Evolutionary conservation across 805 yeast genomes (phyloP), one percentile per base, ranked within the genome.

Genomic region (Jamesozyma spencerorum): DNA sequence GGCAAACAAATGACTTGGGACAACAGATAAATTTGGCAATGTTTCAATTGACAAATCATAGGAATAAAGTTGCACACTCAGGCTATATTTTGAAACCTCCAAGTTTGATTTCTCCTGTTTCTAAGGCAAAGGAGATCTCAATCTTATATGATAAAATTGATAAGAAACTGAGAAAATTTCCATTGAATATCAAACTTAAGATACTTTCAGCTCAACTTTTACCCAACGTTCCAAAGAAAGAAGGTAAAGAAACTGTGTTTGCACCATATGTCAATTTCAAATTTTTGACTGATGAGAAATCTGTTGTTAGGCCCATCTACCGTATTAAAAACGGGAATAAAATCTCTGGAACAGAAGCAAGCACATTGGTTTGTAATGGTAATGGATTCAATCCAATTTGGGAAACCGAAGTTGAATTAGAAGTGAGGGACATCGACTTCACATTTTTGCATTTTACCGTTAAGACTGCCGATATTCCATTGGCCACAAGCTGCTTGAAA

Each of bases 1-100:
- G 97, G 97, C 98, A 90, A 60, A 81, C 92, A 0, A 81, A 76
- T 56, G 98, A 92, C 55, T 43, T 77, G 14, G 96, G 97, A 0
- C 90, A 88, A 55, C 95, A 87, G 55, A 53, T 92, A 10, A 88
- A 87, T 57, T 83, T 83, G 46, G 85, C 95, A 3, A 64, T 87
- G 72, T 86, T 90, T 59, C 75, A 75, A 38, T 60, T 71, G 13
- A 72, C 75, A 0, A 66, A 70, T 12, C 71, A 67, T 34, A 53
- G 48, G 31, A 49, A 53, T 33, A 48, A 53, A 8, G 39, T 51
- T 14, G 48, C 53, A 38, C 52, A 49, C 36, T 64, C 72, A 0
- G 99, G 99, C 0, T 92, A 85, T 55, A 77, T 82, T 6, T 63
- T 85, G 36, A 92, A 92, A 53, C 96, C 97, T 0, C 47, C 45